Percentiles rank a stretch among this genome's conserved stretches.
These are phyloP conservation scores for Cylindricascospora bacillispora DNA, from an alignment of 1,139 yeast genomes.

Conservation along the genomic window DNA sequence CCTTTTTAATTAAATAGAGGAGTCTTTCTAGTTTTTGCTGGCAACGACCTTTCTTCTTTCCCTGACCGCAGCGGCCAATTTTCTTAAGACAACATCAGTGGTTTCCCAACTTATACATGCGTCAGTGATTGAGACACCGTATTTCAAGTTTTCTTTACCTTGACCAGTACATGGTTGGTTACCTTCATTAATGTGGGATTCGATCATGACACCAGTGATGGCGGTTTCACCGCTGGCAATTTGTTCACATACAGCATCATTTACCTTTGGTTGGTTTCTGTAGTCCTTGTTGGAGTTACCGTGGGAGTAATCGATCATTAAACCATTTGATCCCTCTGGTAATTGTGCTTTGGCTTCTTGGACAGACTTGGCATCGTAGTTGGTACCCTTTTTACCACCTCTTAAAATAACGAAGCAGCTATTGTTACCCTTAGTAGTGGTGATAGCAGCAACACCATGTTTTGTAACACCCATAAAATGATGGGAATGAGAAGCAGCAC, in stretches of 20 bases:
- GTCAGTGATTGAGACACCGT: constrained; percentile 95
- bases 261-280: constrained; percentile 88
- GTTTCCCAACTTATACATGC: constrained; percentile 92
- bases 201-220: constrained; percentile 92
- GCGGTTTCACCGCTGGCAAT: constrained; percentile 64
- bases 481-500: constrained; percentile 85
- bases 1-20: too few species aligned
- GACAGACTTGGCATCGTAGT: constrained; percentile 73
- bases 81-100: constrained; percentile 67
- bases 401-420: constrained; percentile 82
- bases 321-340: constrained; percentile 31
- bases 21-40: too few species aligned
- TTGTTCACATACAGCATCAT: constrained; percentile 68
- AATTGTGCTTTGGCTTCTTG: constrained; percentile 59
- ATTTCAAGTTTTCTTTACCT: constrained; percentile 64
- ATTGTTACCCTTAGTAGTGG: constrained; percentile 88
- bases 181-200: constrained; percentile 86
- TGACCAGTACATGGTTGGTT: constrained; percentile 72
- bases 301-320: constrained; percentile 96
- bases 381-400: constrained; percentile 92
- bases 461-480: constrained; percentile 96
- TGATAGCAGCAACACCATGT: constrained; percentile 92
- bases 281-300: constrained; percentile 92
- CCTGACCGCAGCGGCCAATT: constrained; percentile 71
- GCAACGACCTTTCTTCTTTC: constrained; percentile 52